Evolutionary conservation across 2,329 filamentous ascomycete genomes (phyloP), one percentile per base, ranked within the genome.

Genomic region (Stromatinia cepivora): DNA sequence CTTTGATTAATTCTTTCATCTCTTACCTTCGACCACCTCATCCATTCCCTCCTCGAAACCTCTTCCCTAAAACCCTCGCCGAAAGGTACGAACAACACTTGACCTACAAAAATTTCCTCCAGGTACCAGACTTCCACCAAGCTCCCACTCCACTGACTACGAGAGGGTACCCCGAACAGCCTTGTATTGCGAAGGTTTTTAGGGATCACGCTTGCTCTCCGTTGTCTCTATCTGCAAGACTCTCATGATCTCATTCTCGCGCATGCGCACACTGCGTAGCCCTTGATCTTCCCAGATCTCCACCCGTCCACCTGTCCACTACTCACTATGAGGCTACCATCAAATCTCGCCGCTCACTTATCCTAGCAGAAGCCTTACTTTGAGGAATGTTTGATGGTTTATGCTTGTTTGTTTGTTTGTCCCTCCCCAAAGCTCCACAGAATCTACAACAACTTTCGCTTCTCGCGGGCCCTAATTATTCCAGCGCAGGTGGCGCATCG

Each of bases 181-280:
- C n/a, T 58, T 28, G 56, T 13, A 13, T 28, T 22, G n/a, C n/a
- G 17, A 42, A 58, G 7, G 10, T 17, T 6, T 28, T 28, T 1
- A 58, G 13, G 56, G 56, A 58, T 58, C 36, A 58, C 28, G 56
- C 56, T 58, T 58, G 56, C 54, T 42, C 8, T 25, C 7, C 15
- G 17, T 8, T 11, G 15, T 20, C 15, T 42, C 34, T 36, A 34
- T n/a, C n/a, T 4, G 22, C 46, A 11, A 50, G 15, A 42, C 39
- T 42, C 39, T 6, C 39, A 15, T 15, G 4, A 42, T 10, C 39
- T 42, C 39, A 42, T 15, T 17, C 11, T 13, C 11, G 20, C 22
- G 31, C 31, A 25, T 20, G 31, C 20, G 20, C 20, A 20, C 46
- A 22, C 46, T 3, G 22, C 22, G 31, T n/a, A 34, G 54, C n/a